phyloP scores from a whole-genome alignment of 2,329 filamentous ascomycete species.

The Sclerotinia nivalis region DNA sequence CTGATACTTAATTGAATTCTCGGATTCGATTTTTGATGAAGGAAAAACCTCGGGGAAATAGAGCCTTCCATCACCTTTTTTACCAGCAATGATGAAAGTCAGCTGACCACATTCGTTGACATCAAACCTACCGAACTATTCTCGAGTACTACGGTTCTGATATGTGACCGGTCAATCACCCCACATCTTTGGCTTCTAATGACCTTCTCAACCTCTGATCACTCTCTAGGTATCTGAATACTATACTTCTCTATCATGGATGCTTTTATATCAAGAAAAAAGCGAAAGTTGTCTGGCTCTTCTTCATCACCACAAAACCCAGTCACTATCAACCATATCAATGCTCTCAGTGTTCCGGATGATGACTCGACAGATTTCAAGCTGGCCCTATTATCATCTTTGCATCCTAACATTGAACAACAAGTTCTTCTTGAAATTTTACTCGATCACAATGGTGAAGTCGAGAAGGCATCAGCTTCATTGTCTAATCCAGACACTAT shows the following conservation, averaged over 20 bases:
- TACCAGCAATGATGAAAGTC: too few relatives aligned
- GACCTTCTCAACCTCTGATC: not conserved
- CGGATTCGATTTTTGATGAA: too few relatives aligned
- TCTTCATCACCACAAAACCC: conserved; percentile 6
- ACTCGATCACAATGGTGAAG: conserved; percentile 74
- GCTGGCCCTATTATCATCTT: conserved; percentile 76
- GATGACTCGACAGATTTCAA: conserved; percentile 89
- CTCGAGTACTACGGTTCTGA: too few relatives aligned
- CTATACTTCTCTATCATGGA: conserved; percentile 49
- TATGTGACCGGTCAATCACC: too few relatives aligned
- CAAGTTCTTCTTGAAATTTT: conserved; percentile 75
- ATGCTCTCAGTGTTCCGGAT: conserved; percentile 33
- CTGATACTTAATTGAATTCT: too few relatives aligned
- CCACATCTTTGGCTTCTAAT: not conserved
- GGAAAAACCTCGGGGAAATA: too few relatives aligned
- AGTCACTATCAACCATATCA: conserved; percentile 31
- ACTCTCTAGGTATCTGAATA: not conserved
- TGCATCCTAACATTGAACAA: conserved; percentile 65
- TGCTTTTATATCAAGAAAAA: conserved; percentile 55
- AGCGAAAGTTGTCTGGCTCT: conserved; percentile 48
- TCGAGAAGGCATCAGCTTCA: conserved; percentile 62
- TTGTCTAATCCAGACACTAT: conserved; percentile 45
- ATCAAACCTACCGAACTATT: too few relatives aligned
- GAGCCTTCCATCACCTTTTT: too few relatives aligned
- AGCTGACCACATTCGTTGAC: too few relatives aligned